Evolutionary conservation across 495 filamentous ascomycete species (phyloP).

Genomic region (Tuber indicum): DNA sequence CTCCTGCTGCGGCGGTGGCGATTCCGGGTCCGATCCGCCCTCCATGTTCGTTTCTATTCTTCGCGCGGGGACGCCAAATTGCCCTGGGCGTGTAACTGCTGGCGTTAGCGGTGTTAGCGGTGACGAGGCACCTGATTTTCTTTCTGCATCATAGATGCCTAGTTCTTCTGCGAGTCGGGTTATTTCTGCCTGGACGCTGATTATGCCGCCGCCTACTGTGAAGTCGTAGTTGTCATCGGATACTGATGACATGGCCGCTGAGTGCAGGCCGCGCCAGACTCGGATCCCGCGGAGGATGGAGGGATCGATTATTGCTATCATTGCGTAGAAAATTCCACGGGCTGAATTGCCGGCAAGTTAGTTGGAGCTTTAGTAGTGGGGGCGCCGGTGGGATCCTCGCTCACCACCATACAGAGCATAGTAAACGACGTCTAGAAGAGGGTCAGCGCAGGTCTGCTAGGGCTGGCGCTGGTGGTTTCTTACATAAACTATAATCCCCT

Average conservation of each 20-base stretch:
- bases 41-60: background rate
- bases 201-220: conserved; percentile 26
- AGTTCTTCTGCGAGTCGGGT: conserved; percentile 31
- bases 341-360: background rate
- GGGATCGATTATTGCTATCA: conserved; percentile 23
- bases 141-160: conserved; percentile 11
- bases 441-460: background rate
- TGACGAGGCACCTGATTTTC: background rate
- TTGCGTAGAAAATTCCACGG: conserved; percentile 26
- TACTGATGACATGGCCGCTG: background rate
- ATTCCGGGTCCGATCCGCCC: background rate
- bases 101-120: background rate
- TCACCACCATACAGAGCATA: conserved; percentile 26
- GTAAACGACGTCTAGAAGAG: conserved; percentile 17
- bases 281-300: conserved; percentile 20
- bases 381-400: background rate
- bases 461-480: background rate
- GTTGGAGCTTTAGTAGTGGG: background rate
- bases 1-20: background rate
- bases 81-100: background rate
- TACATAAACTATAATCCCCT: conserved; percentile 26
- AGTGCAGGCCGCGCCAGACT: conserved; percentile 19
- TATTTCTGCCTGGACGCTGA: conserved; percentile 26
- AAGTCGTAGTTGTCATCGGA: conserved; percentile 8
- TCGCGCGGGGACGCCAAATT: background rate